Evolutionary conservation across 345 rosid genomes (phyloP), one percentile per base, ranked within the genome.

Genomic region (Eucalyptus caleyi): DNA sequence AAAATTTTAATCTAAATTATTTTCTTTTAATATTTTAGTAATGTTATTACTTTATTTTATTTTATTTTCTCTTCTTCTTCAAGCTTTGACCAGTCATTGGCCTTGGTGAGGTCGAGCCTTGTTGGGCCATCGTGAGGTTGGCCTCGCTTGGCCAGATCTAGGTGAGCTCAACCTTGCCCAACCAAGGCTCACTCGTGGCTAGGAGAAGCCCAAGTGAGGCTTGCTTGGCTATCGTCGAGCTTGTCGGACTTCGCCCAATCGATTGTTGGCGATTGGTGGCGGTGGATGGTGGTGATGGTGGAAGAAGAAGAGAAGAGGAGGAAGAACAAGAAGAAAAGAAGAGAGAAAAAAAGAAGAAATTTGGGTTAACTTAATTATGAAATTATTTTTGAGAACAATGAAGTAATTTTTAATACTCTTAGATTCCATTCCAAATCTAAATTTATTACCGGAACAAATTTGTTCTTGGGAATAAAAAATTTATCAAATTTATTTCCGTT

Each of bases 51-150:
- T 49, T 49, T 53, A 18, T 18, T 6, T 3, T 18, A 0, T 51
- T 0, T 7, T 0, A 34, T 3, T 18, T 6, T 51, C 5, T 18
- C 2, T 51, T 6, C 1, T 16, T 16, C 2, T 51, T 53, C 56
- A 53, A 53, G 24, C 10, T 53, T 53, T 19, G 24, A 18, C 4
- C 0, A 3, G 1, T 53, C 56, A 18, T 53, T 1, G 4, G 56
- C 56, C 24, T 7, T 0, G 9, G 56, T 19, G 10, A 19, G 56
- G 56, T 53, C 0, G 1, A 19, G 56, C 9, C 56, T 18, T 0
- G 2, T 51, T 0, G 0, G 8, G 54, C 8, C 4, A 18, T 51
- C 0, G 23, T 19, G 56, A 18, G 56, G 0, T 53, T 0, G 24
- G 4, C 23, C 56, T 53, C 0, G 0, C 53, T 0, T 16, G 4